Evolutionary conservation across 208 protist genomes (phyloP), one percentile per base, ranked within the genome.

Genomic region (Crithidia bombi): DNA sequence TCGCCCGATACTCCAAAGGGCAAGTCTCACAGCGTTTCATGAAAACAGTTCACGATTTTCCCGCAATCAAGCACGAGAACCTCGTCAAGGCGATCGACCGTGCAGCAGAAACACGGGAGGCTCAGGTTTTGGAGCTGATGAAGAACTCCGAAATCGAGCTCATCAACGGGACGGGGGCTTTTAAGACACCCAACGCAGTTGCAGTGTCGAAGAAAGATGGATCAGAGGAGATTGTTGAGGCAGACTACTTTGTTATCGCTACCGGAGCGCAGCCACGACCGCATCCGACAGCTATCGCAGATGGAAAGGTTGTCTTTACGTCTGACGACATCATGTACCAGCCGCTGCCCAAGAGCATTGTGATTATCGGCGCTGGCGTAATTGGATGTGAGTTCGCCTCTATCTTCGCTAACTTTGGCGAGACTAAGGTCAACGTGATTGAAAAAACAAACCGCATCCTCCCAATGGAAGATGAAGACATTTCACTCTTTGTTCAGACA

Each of bases 371-470:
- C 41, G 93, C 93, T 6, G 93, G 93, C 69, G 91, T 96, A 21
- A 96, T 97, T 72, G 93, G 93, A 21, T 97, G 93, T 59, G 93
- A 97, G 49, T 97, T 97, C 69, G 91, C 93, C 0, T 86, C 89
- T 12, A 97, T 97, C 69, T 96, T 90, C 71, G 90, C 90, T 12
- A 96, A 97, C 64, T 94, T 97, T 67, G 88, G 85, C 38, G 65
- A 85, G 52, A 97, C 91, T 10, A 52, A 90, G 50, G 93, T 97
- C 17, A 88, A 89, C 73, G 57, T 97, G 26, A 94, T 97, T 55
- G 93, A 97, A 64, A 94, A 94, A 54, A 90, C 73, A 38, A 65
- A 68, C 46, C 81, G 91, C 4, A 94, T 97, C 79, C 54, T 97
- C 28, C 93, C 91, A 1, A 91, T 93, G 79, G 90, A 97, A 54